These are phyloP conservation scores for Colletotrichum abscissum DNA, from an alignment of 2,329 filamentous ascomycete species.

Conservation along the genomic window DNA sequence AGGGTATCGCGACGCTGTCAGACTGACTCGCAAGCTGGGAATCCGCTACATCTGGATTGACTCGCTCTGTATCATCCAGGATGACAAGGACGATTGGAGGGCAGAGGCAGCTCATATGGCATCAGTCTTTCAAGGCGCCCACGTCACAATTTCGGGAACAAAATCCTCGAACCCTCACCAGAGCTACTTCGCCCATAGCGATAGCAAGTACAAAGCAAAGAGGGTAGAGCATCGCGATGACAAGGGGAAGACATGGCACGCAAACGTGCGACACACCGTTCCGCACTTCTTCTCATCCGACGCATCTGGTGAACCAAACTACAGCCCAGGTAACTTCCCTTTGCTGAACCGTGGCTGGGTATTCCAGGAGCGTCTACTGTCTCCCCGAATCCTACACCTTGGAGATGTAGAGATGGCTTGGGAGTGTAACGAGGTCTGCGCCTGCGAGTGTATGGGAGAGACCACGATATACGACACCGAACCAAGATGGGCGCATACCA, in stretches of 20 bases:
- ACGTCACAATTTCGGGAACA: background rate
- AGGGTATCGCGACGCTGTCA: background rate
- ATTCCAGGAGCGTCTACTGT: background rate
- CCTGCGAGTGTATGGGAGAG: slow-evolving; percentile 33
- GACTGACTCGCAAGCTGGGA: background rate
- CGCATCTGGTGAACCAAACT: background rate
- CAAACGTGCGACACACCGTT: background rate
- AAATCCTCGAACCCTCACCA: background rate
- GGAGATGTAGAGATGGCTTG: background rate
- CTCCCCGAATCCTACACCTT: background rate
- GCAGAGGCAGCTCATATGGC: background rate
- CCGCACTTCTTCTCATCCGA: background rate
- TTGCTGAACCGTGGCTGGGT: background rate
- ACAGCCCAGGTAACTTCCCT: background rate
- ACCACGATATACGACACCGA: slow-evolving; percentile 10
- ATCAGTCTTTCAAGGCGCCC: background rate
- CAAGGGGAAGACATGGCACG: background rate
- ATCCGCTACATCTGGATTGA: background rate
- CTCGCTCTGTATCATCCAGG: background rate
- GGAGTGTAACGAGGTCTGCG: background rate
- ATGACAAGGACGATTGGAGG: background rate
- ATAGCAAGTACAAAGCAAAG: background rate
- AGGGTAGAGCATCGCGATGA: background rate
- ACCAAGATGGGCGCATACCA: background rate
- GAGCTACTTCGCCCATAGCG: background rate